phyloP scores from a whole-genome alignment of 495 filamentous ascomycete genomes.

The Neurospora hispaniola region DNA sequence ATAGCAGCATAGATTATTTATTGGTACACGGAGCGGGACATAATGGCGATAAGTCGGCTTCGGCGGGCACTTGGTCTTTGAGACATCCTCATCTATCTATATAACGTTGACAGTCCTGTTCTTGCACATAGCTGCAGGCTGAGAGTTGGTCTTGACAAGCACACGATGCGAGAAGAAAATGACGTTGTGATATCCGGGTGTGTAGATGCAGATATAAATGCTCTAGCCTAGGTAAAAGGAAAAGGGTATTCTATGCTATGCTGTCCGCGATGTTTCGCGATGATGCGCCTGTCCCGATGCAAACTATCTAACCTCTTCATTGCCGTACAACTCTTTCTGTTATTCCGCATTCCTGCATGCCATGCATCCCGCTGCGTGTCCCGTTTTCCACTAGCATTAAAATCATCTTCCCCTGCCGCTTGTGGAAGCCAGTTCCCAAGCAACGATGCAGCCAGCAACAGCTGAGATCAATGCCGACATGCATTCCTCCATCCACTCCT shows the following conservation, averaged over 20 bases:
- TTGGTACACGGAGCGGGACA: neutral
- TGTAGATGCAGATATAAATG: neutral
- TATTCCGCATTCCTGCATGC: neutral
- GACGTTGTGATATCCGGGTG: neutral
- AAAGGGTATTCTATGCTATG: neutral
- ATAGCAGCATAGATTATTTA: neutral
- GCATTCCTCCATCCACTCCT: neutral
- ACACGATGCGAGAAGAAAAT: neutral
- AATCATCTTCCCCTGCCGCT: neutral
- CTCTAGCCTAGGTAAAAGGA: neutral
- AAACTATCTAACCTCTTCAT: neutral
- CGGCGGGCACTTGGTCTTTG: neutral
- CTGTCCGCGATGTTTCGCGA: neutral
- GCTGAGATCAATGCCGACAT: neutral
- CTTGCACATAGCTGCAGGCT: neutral
- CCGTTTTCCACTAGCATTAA: neutral
- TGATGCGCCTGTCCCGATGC: neutral
- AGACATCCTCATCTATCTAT: neutral
- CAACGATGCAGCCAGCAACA: neutral
- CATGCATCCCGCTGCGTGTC: neutral
- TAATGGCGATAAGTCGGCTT: neutral
- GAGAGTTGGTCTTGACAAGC: neutral
- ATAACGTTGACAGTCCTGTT: neutral
- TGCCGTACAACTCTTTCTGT: neutral
- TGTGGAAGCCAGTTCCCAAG: neutral